Conservation (phyloP, 1,284 basidiomycete species). For the Boletus albobrunnescens region DNA sequence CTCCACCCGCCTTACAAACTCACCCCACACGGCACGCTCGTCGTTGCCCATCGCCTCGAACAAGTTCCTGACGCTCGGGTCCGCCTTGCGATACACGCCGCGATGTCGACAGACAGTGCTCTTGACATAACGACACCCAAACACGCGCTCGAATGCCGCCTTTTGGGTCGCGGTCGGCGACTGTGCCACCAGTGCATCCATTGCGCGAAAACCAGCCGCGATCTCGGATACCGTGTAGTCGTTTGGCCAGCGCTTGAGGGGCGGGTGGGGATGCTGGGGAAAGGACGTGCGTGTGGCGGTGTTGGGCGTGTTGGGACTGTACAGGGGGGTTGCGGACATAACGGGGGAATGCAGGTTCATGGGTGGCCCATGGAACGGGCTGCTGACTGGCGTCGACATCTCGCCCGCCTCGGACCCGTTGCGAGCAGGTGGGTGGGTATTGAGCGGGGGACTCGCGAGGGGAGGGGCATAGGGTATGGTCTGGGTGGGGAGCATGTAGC, state of each 20-base stretch:
- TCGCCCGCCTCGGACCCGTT: constrained; percentile 17
- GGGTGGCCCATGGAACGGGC: constrained; percentile 17
- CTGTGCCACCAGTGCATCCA: constrained; percentile 48
- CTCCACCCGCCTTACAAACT: constrained; percentile 32
- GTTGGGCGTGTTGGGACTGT: constrained; percentile 17
- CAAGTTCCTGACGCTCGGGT: constrained; percentile 40
- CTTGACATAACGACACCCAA: constrained; percentile 63
- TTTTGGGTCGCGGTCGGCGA: constrained; percentile 49
- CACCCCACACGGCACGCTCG: constrained; percentile 61
- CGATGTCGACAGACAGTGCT: constrained; percentile 66
- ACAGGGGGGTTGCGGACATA: constrained; percentile 21
- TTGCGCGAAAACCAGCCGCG: constrained; percentile 49
- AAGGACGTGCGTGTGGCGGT: constrained; percentile 32
- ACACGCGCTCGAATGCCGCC: constrained; percentile 59
- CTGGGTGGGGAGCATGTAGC: constrained; percentile 29
- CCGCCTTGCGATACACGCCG: constrained; percentile 57
- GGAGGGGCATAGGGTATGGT: constrained; percentile 27
- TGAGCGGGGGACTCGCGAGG: constrained; percentile 20
- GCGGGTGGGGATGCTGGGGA: constrained; percentile 51
- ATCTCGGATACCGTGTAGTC: constrained; percentile 65
- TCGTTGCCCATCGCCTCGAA: constrained; percentile 53
- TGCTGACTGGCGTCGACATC: constrained; percentile 13
- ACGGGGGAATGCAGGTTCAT: constrained; percentile 22
- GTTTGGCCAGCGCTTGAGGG: constrained; percentile 66
- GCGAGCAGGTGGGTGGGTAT: constrained; percentile 13